Percentiles rank a stretch among this genome's conserved stretches.
Evolutionary conservation across 169 alveolate species (phyloP).

Genomic region (Eimeria necatrix): DNA sequence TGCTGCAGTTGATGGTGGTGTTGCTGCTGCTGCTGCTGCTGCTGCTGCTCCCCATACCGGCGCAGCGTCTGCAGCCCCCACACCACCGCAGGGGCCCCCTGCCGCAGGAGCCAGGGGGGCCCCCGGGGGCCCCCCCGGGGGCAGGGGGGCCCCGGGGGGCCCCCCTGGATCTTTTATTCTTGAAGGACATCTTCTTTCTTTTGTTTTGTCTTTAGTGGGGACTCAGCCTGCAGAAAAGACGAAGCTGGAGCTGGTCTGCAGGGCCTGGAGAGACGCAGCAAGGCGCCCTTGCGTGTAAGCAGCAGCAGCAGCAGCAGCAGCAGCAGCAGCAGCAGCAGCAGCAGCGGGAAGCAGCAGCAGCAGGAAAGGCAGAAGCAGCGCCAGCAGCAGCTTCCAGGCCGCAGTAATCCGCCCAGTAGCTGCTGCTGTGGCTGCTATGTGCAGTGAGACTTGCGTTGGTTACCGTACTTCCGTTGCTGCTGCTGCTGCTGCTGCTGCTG

Average conservation of each 20-base stretch:
- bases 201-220: constrained; percentile 22
- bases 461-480: background rate
- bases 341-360: background rate
- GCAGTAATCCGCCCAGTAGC: too few relatives aligned
- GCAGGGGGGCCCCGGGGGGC: background rate
- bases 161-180: background rate
- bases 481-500: background rate
- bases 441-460: too few relatives aligned
- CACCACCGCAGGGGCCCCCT: too few relatives aligned
- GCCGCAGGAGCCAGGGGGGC: too few relatives aligned
- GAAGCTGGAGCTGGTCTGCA: background rate
- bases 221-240: constrained; percentile 37
- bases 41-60: background rate
- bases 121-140: too few relatives aligned
- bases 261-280: background rate
- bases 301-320: background rate
- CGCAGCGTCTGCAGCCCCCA: background rate
- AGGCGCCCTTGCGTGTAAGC: background rate
- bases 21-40: background rate
- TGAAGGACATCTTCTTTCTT: background rate
- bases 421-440: too few relatives aligned
- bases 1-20: background rate
- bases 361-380: too few relatives aligned
- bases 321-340: background rate
- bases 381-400: too few relatives aligned